Percentiles rank a stretch among this genome's conserved stretches.
These are phyloP conservation scores for Colletotrichum brevisporum DNA, from an alignment of 2,329 filamentous ascomycete species.

Conservation along the genomic window DNA sequence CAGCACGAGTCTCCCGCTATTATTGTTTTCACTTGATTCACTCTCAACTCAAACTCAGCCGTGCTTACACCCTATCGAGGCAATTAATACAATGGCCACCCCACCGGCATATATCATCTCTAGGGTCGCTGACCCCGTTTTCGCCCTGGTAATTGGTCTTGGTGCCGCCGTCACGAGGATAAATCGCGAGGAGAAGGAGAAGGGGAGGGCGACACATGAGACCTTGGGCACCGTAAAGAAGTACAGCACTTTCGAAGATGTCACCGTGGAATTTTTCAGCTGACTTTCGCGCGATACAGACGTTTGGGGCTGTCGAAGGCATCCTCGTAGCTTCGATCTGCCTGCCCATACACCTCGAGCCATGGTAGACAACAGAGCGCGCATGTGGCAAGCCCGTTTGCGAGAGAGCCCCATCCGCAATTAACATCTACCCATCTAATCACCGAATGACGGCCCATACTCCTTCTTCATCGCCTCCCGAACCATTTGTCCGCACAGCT, in stretches of 20 bases:
- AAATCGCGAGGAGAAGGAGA: constrained; percentile 72
- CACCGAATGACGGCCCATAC: constrained; percentile 67
- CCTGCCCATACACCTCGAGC: background rate
- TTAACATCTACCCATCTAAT: constrained; percentile 17
- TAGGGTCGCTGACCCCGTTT: constrained; percentile 70
- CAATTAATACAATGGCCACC: constrained; percentile 59
- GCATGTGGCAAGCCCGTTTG: constrained; percentile 4
- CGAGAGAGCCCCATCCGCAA: background rate
- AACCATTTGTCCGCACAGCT: constrained; percentile 78
- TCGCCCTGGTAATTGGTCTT: constrained; percentile 69
- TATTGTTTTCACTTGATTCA: too few species aligned
- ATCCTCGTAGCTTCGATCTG: background rate
- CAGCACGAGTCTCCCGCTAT: too few species aligned
- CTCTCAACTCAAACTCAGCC: background rate
- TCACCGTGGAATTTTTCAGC: background rate
- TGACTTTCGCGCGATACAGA: constrained; percentile 38
- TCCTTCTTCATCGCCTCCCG: constrained; percentile 79
- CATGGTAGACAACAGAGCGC: background rate
- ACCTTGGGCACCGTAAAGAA: constrained; percentile 63
- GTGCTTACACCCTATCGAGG: background rate
- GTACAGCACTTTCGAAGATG: constrained; percentile 44
- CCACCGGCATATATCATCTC: constrained; percentile 71
- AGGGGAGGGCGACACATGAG: constrained; percentile 66
- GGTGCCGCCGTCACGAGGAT: constrained; percentile 70
- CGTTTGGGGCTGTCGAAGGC: constrained; percentile 43